Percentiles rank a stretch among this genome's conserved stretches.
Evolutionary conservation across 148 eudicot species (phyloP).

Genomic region (Nepenthes gracilis): DNA sequence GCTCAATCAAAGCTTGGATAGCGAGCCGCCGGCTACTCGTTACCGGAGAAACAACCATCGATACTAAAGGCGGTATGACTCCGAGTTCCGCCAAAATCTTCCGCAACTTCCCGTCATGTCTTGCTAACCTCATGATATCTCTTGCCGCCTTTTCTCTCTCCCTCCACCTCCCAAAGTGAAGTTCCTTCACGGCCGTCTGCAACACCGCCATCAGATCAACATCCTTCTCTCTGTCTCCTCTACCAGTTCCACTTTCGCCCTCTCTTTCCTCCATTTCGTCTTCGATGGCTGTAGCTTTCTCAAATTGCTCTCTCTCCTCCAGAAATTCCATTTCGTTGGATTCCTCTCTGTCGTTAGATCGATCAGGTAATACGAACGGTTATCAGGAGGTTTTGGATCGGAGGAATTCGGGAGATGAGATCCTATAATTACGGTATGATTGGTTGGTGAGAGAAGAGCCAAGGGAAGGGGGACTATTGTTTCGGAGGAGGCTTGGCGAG

Average conservation of each 20-base stretch:
- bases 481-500: not conserved
- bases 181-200: conserved; percentile 63
- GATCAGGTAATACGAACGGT: conserved; percentile 11
- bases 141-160: conserved; percentile 56
- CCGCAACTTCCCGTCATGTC: conserved; percentile 23
- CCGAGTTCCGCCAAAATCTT: conserved; percentile 61
- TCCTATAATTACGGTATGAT: conserved; percentile 25
- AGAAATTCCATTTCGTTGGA: not conserved
- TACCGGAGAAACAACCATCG: conserved; percentile 43
- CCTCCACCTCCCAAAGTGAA: conserved; percentile 68
- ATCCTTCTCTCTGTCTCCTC: conserved; percentile 7
- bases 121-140: conserved; percentile 44
- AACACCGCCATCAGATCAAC: conserved; percentile 15
- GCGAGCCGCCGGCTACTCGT: conserved; percentile 33
- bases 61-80: conserved; percentile 66
- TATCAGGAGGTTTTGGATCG: conserved; percentile 13
- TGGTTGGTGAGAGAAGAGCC: conserved; percentile 10
- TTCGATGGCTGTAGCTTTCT: not conserved
- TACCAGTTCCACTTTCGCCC: not conserved
- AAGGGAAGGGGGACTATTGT: not conserved
- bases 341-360: not conserved
- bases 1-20: conserved; percentile 43
- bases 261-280: conserved; percentile 1
- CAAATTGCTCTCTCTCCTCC: not conserved
- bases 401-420: conserved; percentile 35